These are phyloP conservation scores for Xerocomus minutiporus DNA, from an alignment of 1,284 basidiomycete genomes.

Conservation along the genomic window DNA sequence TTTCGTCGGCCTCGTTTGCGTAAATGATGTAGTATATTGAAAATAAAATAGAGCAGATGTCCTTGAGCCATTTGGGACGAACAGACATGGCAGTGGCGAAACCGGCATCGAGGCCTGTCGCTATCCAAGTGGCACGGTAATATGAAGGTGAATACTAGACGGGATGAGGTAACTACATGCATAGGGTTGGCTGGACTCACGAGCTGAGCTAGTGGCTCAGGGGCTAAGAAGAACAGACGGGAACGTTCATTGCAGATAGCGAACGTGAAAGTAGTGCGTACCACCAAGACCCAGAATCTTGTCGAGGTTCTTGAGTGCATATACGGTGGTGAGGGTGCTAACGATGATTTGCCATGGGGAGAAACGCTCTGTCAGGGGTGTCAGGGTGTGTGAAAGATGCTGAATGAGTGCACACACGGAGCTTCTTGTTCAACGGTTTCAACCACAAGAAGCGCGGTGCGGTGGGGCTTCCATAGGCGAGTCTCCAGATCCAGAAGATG, in stretches of 20 bases:
- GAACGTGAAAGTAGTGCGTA: conserved; percentile 38
- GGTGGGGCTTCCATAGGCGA: conserved; percentile 63
- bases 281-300: conserved; percentile 81
- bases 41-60: conserved; percentile 82
- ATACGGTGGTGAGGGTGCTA: conserved; percentile 79
- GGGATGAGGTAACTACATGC: neutral
- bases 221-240: conserved; percentile 49
- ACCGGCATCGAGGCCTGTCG: conserved; percentile 91
- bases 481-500: conserved; percentile 84
- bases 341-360: conserved; percentile 94
- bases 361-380: conserved; percentile 59
- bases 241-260: neutral
- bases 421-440: conserved; percentile 50
- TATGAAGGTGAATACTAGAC: conserved; percentile 85
- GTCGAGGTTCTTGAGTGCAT: conserved; percentile 83
- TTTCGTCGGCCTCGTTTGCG: conserved; percentile 91
- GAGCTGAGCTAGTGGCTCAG: conserved; percentile 86
- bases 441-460: conserved; percentile 67
- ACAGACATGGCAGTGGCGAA: conserved; percentile 95
- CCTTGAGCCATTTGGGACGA: conserved; percentile 87
- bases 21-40: conserved; percentile 92
- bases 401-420: conserved; percentile 45
- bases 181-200: conserved; percentile 43
- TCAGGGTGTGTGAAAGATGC: neutral
- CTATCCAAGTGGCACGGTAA: conserved; percentile 96